A percentile compares a stretch with the other conserved stretches of the same genome.
Evolutionary conservation across 1,284 basidiomycete genomes (phyloP).

Genomic region (Papiliotrema terrestris): DNA sequence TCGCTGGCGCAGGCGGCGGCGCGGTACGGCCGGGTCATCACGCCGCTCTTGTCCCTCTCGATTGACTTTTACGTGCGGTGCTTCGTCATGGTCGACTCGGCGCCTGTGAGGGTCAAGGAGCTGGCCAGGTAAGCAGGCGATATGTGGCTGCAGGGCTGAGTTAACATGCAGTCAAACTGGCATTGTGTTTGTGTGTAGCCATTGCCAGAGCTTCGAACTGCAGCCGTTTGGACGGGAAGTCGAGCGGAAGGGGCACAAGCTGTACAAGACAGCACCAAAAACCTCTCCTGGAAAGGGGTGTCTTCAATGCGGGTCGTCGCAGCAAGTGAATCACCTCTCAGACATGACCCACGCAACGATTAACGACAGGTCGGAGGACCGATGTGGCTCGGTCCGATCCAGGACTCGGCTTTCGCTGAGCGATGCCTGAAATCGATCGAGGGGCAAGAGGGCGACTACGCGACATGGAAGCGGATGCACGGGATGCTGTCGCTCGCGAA

Average conservation of each 20-base stretch:
- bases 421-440: constrained; percentile 71
- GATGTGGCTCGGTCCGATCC: constrained; percentile 91
- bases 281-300: constrained; percentile 57
- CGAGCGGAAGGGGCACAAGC: constrained; percentile 59
- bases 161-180: constrained; percentile 52
- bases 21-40: constrained; percentile 86
- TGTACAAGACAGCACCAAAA: constrained; percentile 70
- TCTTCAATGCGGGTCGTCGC: constrained; percentile 70
- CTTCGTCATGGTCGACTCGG: constrained; percentile 75
- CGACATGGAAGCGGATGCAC: constrained; percentile 79
- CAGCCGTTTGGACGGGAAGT: constrained; percentile 72
- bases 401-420: constrained; percentile 69
- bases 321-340: constrained; percentile 58
- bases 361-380: constrained; percentile 72
- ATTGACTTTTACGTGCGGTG: constrained; percentile 98
- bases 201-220: constrained; percentile 72
- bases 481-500: constrained; percentile 91
- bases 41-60: constrained; percentile 85
- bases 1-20: constrained; percentile 79
- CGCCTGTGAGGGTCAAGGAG: constrained; percentile 84
- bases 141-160: too few species aligned
- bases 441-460: constrained; percentile 61
- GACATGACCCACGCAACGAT: not conserved
- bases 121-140: constrained; percentile 59
- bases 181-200: constrained; percentile 73